A percentile compares a stretch with the other conserved stretches of the same genome.
Conservation (phyloP, 2,329 filamentous ascomycete genomes). For the Dactylella cylindrospora region DNA sequence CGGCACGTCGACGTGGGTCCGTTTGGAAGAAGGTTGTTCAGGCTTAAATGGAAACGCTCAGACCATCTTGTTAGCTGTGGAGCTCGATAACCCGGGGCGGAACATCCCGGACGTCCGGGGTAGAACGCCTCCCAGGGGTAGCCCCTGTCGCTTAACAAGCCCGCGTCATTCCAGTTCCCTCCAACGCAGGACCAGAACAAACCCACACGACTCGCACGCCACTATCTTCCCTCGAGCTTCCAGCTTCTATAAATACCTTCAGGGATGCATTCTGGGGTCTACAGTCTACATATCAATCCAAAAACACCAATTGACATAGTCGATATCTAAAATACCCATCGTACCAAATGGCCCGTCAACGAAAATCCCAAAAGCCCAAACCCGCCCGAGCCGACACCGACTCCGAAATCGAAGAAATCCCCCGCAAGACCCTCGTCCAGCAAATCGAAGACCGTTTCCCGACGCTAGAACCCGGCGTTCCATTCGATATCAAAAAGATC, state of each 20-base stretch:
- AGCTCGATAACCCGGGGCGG: conserved; percentile 3
- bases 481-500: conserved; percentile 22
- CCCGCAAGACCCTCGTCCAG: conserved; percentile 70
- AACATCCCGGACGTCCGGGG: conserved; percentile 14
- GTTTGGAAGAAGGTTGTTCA: conserved; percentile 24
- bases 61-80: conserved; percentile 19
- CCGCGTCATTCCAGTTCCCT: neutral
- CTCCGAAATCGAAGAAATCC: conserved; percentile 45
- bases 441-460: conserved; percentile 63
- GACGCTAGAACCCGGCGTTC: conserved; percentile 41
- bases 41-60: conserved; percentile 24
- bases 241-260: too few species aligned
- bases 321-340: too few species aligned
- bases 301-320: neutral
- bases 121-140: conserved; percentile 5
- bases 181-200: too few species aligned
- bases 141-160: neutral
- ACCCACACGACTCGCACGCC: neutral
- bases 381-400: conserved; percentile 53
- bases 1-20: conserved; percentile 1
- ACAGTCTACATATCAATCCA: neutral
- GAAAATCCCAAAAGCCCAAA: conserved; percentile 43
- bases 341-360: conserved; percentile 28
- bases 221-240: too few species aligned
- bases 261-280: too few species aligned